These are phyloP conservation scores for Alectoria sarmentosa DNA, from an alignment of 495 filamentous ascomycete species.

Conservation along the genomic window DNA sequence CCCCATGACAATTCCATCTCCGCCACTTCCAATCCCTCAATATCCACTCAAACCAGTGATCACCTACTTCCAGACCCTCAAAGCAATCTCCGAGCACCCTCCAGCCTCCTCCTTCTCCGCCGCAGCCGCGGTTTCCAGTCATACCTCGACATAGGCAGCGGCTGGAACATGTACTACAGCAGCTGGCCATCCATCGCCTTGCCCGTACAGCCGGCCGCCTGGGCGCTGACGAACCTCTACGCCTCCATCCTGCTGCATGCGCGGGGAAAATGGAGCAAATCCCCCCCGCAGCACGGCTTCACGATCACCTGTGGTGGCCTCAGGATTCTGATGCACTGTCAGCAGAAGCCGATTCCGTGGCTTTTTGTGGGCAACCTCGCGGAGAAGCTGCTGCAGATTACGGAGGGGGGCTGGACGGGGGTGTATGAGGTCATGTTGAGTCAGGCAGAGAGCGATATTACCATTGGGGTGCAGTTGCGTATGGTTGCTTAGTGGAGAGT, in stretches of 20 bases:
- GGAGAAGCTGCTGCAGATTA: background rate
- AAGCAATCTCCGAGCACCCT: background rate
- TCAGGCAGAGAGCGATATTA: background rate
- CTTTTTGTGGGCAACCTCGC: background rate
- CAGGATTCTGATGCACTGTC: background rate
- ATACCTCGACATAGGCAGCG: background rate
- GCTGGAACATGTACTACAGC: constrained; percentile 10
- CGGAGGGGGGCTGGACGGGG: background rate
- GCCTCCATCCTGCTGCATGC: background rate
- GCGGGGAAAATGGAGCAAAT: background rate
- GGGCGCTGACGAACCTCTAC: background rate
- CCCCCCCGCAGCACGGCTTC: background rate
- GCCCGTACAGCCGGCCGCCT: constrained; percentile 4
- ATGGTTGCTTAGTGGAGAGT: background rate
- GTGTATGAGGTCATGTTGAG: background rate
- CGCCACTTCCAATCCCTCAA: background rate
- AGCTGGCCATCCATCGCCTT: background rate
- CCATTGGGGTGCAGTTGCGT: background rate
- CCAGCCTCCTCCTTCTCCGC: no score
- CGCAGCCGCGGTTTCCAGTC: background rate
- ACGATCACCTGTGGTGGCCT: background rate
- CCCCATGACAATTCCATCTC: background rate
- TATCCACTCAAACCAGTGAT: no score
- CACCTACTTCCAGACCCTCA: no score
- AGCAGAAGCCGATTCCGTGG: background rate